phyloP scores from a whole-genome alignment of 1,284 basidiomycete species.

The Rhodotorula sp. region DNA sequence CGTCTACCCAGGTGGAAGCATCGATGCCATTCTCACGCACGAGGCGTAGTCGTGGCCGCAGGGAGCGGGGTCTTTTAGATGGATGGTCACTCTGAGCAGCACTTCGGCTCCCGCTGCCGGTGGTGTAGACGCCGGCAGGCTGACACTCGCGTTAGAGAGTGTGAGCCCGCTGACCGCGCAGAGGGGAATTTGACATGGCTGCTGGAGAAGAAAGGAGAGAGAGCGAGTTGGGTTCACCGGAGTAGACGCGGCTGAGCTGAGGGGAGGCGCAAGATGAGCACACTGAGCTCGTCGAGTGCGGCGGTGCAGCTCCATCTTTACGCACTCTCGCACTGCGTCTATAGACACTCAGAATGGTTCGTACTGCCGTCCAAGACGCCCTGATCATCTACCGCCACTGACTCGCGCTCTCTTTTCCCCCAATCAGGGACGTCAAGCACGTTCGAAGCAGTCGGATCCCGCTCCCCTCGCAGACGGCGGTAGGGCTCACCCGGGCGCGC shows the following conservation, averaged over 20 bases:
- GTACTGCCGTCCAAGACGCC: not conserved
- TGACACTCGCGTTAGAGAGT: too few relatives aligned
- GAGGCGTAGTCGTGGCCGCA: not conserved
- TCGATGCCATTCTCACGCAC: not conserved
- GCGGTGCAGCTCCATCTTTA: not conserved
- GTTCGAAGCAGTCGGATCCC: constrained; percentile 38
- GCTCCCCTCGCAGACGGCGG: constrained; percentile 23
- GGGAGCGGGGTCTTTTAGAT: constrained; percentile 13
- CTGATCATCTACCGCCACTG: not conserved
- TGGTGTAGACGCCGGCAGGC: not conserved
- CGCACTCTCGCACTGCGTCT: not conserved
- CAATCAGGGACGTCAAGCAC: constrained; percentile 32
- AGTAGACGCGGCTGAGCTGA: not conserved
- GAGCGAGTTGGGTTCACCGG: not conserved
- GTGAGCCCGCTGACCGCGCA: not conserved
- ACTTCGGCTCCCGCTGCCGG: constrained; percentile 10
- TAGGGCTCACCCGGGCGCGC: constrained; percentile 29
- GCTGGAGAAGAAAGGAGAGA: not conserved
- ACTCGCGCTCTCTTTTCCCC: not conserved
- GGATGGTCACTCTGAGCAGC: constrained; percentile 10
- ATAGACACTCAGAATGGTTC: not conserved
- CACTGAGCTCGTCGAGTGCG: constrained; percentile 1
- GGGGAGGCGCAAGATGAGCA: not conserved
- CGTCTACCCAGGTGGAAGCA: not conserved
- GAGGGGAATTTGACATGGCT: constrained; percentile 21